Evolutionary conservation across 1,139 yeast genomes (phyloP), one percentile per base, ranked within the genome.

Genomic region (Blastobotrys proliferans): DNA sequence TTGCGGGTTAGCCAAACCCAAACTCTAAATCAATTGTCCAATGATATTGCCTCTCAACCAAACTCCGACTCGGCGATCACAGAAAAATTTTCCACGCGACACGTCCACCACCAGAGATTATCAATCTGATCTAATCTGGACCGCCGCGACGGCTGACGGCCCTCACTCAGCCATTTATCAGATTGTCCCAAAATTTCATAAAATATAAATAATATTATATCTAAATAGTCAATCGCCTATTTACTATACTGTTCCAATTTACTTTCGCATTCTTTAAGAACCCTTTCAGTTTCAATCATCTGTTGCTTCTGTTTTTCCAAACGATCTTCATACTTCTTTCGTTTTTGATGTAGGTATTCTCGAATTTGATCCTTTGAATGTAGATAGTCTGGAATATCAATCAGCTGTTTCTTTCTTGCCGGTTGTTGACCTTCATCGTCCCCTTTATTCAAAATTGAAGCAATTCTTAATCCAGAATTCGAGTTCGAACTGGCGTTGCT

Each of bases 281-380:
- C 34, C 17, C 46, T 35, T 43, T 57, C 58, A 19, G 61, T 57
- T 35, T 51, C 53, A 6, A 38, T 41, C 29, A 63, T 46, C 39
- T 57, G 52, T 29, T 43, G 48, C 20, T 54, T 55, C 29, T 57
- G 56, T 35, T 54, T 54, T 3, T 50, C 56, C 16, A 63, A 49
- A 41, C 61, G 61, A 41, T 58, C 66, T 37, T 55, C 57, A 19
- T 58, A 53, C 43, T 56, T 60, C 31, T 55, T 50, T 18, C 62
- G 60, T 39, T 61, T 61, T n/a, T 58, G 60, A 13, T 56, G 46
- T 20, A 64, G 48, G 36, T 52, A 62, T 41, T 62, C 68, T 34
- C 56, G 55, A 9, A 58, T 53, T 11, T 63, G 54, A 30, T 53
- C 61, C 1, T 56, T 55, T 5, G 52, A 43, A 14, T 46, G 46